A percentile compares a stretch with the other conserved stretches of the same genome.
phyloP scores from a whole-genome alignment of 1,139 yeast species.

The Blastobotrys niveus region DNA sequence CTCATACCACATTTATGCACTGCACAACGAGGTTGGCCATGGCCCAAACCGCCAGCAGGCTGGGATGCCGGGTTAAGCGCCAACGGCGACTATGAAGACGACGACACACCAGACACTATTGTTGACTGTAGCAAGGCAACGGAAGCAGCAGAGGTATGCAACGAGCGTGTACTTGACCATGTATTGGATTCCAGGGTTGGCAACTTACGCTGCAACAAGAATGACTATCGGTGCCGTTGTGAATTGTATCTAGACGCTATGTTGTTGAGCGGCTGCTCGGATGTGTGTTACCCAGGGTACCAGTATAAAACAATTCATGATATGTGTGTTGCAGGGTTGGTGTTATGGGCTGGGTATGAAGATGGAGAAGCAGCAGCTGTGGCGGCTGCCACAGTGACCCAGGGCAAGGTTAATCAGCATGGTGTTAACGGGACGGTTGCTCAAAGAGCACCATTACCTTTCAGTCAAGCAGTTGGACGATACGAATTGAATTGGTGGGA shows the following conservation, averaged over 20 bases:
- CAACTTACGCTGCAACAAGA: slow-evolving; percentile 1
- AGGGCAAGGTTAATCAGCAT: neutral
- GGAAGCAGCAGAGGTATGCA: neutral
- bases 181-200: neutral
- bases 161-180: neutral
- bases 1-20: no score
- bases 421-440: neutral
- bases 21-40: no score
- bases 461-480: neutral
- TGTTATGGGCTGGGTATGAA: no score
- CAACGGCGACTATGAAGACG: no score
- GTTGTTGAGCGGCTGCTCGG: slow-evolving; percentile 4
- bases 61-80: no score
- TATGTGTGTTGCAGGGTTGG: neutral
- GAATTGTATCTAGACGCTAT: slow-evolving; percentile 3
- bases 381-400: neutral
- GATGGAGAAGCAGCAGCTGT: neutral
- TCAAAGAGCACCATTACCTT: neutral
- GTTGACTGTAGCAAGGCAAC: neutral
- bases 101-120: neutral
- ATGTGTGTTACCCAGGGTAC: slow-evolving; percentile 1
- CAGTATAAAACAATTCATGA: neutral
- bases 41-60: no score
- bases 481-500: neutral
- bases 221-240: slow-evolving; percentile 1